phyloP scores from a whole-genome alignment of 176 grass and related monocot genomes.

The Phoenix roebelenii region DNA sequence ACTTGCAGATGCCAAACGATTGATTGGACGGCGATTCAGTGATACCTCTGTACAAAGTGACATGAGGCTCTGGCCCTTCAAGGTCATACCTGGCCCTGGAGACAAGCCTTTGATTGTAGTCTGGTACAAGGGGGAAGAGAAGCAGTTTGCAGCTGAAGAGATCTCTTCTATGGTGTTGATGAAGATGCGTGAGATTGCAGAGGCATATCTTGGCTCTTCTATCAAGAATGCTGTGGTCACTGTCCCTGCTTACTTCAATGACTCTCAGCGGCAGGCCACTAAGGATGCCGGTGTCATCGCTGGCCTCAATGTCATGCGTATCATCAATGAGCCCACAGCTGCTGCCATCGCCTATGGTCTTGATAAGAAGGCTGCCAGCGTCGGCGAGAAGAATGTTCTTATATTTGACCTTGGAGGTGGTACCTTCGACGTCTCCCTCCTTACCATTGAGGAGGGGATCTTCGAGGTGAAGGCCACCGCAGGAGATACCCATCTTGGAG shows the following conservation, averaged over 20 bases:
- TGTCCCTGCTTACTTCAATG: constrained; percentile 89
- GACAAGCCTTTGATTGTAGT: constrained; percentile 81
- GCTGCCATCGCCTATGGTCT: constrained; percentile 83
- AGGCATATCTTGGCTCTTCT: constrained; percentile 60
- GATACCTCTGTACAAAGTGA: constrained; percentile 77
- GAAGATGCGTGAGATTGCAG: constrained; percentile 85
- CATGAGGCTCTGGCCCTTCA: constrained; percentile 73
- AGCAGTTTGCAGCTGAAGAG: constrained; percentile 67
- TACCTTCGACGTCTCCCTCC: constrained; percentile 80
- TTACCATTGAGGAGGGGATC: constrained; percentile 98
- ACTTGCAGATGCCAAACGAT: constrained; percentile 63
- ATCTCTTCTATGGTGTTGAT: constrained; percentile 82
- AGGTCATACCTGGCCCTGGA: constrained; percentile 38
- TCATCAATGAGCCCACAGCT: constrained; percentile 86
- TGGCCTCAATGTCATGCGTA: constrained; percentile 79
- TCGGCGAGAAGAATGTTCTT: constrained; percentile 89
- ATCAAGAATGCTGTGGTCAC: constrained; percentile 91
- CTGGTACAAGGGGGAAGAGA: constrained; percentile 54
- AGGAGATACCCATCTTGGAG: constrained; percentile 81
- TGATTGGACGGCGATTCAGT: constrained; percentile 66
- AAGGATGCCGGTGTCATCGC: constrained; percentile 83
- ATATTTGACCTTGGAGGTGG: constrained; percentile 92
- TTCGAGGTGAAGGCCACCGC: constrained; percentile 92
- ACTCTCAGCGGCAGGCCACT: constrained; percentile 88
- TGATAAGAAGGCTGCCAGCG: constrained; percentile 84